Evolutionary conservation across 768 basidiomycete species (phyloP), one percentile per base, ranked within the genome.

Genomic region (Trametes coccinea): DNA sequence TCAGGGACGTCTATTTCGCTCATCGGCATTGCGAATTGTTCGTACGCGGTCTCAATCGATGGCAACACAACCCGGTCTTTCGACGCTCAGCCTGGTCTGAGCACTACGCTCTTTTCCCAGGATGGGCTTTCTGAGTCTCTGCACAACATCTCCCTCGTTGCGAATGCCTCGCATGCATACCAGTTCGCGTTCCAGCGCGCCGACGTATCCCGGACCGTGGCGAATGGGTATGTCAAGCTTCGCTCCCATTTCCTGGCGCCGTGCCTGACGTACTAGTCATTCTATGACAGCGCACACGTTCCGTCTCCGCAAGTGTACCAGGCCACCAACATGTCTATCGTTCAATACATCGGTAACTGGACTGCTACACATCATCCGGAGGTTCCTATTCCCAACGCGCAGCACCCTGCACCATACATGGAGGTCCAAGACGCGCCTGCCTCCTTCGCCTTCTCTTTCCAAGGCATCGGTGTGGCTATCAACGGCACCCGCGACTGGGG

Each of bases 131-230:
- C 34, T 0, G 1, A 37, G 2, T 11, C 6, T 2, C 70, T 73
- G 48, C 90, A 92, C 71, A 80, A 77, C 5, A 67, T 92, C 50
- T 74, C 80, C 30, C 74, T 92, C 55, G 82, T 78, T 78, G 22
- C 72, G 70, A 51, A 81, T 47, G 53, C 71, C 68, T 67, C 49
- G 0, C 52, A 70, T 60, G 52, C 27, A 31, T 37, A 45, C 56
- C 13, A 14, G 60, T 49, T 29, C 61, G 72, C 72, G 13, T 89
- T 91, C 70, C 82, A 87, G 60, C 72, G 74, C 59, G 88, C 86
- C 1, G 66, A 80, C 44, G 74, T 89, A 52, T 78, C 74, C 67
- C 57, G 71, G 7, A 29, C 37, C n/a, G 2, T 9, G 22, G 7
- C 29, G 11, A 1, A 48, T 2, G 45, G 4, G 43, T 47, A 22